phyloP scores from a whole-genome alignment of 768 basidiomycete genomes.

The Butyriboletus loyo region DNA sequence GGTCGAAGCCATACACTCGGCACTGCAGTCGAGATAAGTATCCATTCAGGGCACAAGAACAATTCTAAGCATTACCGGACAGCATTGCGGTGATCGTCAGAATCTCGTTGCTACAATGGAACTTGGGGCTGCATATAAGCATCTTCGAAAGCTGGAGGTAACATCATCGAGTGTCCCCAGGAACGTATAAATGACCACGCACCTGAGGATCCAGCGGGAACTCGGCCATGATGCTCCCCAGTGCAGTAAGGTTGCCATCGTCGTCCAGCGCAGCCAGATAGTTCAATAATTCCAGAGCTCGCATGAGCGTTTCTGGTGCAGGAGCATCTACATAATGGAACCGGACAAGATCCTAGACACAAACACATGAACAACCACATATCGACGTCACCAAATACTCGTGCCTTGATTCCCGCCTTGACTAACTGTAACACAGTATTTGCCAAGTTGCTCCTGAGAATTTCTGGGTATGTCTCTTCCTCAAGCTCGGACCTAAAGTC shows the following conservation, averaged over 20 bases:
- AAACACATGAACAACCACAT: not conserved
- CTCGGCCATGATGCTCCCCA: slow-evolving; percentile 89
- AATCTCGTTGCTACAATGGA: slow-evolving; percentile 97
- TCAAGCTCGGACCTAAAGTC: slow-evolving; percentile 95
- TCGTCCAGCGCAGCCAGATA: slow-evolving; percentile 92
- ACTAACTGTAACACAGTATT: slow-evolving; percentile 92
- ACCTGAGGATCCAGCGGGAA: slow-evolving; percentile 98
- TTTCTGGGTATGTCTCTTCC: slow-evolving; percentile 97
- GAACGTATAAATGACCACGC: slow-evolving; percentile 6
- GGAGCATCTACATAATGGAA: slow-evolving; percentile 94
- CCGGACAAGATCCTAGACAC: slow-evolving; percentile 65
- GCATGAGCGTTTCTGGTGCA: slow-evolving; percentile 95
- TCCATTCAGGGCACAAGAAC: not conserved
- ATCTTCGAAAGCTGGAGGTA: slow-evolving; percentile 73
- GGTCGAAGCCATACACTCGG: slow-evolving; percentile 93
- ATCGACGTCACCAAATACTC: not conserved
- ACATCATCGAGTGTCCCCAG: not conserved
- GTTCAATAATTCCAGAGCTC: slow-evolving; percentile 91
- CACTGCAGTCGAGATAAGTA: no score
- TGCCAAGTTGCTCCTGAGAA: slow-evolving; percentile 87
- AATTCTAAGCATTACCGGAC: slow-evolving; percentile 54
- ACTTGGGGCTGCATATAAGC: no score
- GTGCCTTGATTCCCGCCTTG: slow-evolving; percentile 87
- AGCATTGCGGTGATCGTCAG: slow-evolving; percentile 95
- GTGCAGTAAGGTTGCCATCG: slow-evolving; percentile 81